phyloP scores from a whole-genome alignment of 768 basidiomycete genomes.

The Coprinopsis sp. region DNA sequence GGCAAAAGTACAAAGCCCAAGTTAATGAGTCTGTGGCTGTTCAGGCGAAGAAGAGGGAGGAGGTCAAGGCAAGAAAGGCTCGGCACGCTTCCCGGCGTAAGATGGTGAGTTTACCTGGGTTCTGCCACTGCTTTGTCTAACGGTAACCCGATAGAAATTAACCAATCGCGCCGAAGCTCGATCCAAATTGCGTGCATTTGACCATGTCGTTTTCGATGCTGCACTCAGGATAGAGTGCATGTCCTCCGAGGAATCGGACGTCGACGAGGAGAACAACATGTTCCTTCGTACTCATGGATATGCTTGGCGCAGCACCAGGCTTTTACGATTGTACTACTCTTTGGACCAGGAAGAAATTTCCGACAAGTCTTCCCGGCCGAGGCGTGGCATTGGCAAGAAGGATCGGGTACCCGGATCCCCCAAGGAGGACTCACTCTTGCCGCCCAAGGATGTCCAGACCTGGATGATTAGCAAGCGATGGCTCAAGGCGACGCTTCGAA shows the following conservation, averaged over 20 bases:
- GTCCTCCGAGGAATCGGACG: slow-evolving; percentile 75
- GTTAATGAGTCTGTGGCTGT: slow-evolving; percentile 42
- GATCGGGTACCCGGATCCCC: slow-evolving; percentile 48
- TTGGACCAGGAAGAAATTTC: slow-evolving; percentile 55
- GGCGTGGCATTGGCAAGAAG: slow-evolving; percentile 53
- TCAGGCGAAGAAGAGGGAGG: slow-evolving; percentile 49
- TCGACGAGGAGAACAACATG: slow-evolving; percentile 30
- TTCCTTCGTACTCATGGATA: slow-evolving; percentile 53
- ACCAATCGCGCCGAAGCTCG: slow-evolving; percentile 58
- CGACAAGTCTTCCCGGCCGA: slow-evolving; percentile 44
- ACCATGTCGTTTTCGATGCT: slow-evolving; percentile 63
- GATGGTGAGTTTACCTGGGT: slow-evolving; percentile 39
- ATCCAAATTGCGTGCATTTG: slow-evolving; percentile 46
- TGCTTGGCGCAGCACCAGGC: slow-evolving; percentile 63
- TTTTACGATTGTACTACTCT: slow-evolving; percentile 53
- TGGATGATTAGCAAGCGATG: slow-evolving; percentile 80
- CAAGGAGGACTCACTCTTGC: slow-evolving; percentile 55
- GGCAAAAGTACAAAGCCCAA: slow-evolving; percentile 64
- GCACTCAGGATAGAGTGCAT: slow-evolving; percentile 73
- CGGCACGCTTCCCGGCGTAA: slow-evolving; percentile 60
- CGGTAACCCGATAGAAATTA: slow-evolving; percentile 51
- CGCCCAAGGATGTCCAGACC: slow-evolving; percentile 56
- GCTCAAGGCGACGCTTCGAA: slow-evolving; percentile 37
- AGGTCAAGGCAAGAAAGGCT: slow-evolving; percentile 56
- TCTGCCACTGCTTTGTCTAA: slow-evolving; percentile 6